Conservation (phyloP, 1,139 yeast genomes). For the Meyerozyma smithsonii region DNA sequence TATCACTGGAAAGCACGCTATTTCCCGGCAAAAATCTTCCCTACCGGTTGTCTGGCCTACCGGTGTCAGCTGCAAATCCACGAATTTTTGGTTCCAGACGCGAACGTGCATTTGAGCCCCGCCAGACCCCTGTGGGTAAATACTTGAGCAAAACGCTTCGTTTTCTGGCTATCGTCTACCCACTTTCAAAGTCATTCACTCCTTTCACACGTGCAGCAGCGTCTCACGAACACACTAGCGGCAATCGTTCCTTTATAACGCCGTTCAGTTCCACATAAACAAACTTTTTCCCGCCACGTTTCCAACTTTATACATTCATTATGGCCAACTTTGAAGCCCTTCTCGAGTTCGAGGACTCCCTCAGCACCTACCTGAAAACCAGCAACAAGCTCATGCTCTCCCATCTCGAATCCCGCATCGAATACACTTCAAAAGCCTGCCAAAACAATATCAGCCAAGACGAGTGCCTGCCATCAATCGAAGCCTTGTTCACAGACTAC, state of each 20-base stretch:
- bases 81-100: neutral
- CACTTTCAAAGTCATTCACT: no score
- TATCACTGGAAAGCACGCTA: no score
- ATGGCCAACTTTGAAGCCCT: conserved; percentile 31
- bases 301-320: neutral
- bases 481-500: conserved; percentile 18
- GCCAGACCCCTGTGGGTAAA: neutral
- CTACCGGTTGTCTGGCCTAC: no score
- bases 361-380: conserved; percentile 19
- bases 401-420: conserved; percentile 32
- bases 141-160: neutral
- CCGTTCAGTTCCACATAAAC: neutral
- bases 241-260: neutral
- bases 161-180: no score
- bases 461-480: neutral
- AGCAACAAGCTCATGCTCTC: conserved; percentile 23
- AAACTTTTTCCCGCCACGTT: neutral
- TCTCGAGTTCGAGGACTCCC: conserved; percentile 41
- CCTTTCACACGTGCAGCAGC: no score
- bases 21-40: no score
- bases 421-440: conserved; percentile 10
- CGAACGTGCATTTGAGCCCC: conserved; percentile 2
- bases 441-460: conserved; percentile 10
- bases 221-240: neutral
- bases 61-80: no score